Evolutionary conservation across 2,329 filamentous ascomycete species (phyloP).

Genomic region (Amylocarpus encephaloides): DNA sequence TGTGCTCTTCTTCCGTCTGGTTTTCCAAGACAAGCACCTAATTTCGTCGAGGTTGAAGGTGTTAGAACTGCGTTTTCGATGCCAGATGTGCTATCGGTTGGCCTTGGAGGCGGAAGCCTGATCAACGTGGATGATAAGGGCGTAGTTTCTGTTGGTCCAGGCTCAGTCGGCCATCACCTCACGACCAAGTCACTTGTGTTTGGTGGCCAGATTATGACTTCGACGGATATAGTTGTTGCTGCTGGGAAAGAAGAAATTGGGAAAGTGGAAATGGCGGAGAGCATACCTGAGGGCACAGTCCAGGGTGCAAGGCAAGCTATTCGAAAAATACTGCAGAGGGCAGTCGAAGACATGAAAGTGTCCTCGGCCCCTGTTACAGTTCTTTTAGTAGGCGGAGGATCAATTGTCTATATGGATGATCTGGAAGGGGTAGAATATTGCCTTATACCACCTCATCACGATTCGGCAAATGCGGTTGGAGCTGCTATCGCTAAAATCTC

Average conservation of each 20-base stretch:
- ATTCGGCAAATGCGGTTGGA: slow-evolving; percentile 52
- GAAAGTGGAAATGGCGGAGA: slow-evolving; percentile 5
- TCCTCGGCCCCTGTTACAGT: slow-evolving; percentile 44
- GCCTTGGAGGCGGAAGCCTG: slow-evolving; percentile 49
- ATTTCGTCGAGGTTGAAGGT: slow-evolving; percentile 49
- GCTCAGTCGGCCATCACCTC: slow-evolving; percentile 47
- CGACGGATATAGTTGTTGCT: slow-evolving; percentile 44
- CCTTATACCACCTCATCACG: slow-evolving; percentile 44
- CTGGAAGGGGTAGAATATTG: slow-evolving; percentile 43
- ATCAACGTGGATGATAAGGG: slow-evolving; percentile 27
- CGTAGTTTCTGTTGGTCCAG: slow-evolving; percentile 42
- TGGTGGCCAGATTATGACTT: slow-evolving; percentile 45
- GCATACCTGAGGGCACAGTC: slow-evolving; percentile 14
- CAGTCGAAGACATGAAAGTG: slow-evolving; percentile 50
- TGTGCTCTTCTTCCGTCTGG: slow-evolving; percentile 50
- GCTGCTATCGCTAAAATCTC: slow-evolving; percentile 39
- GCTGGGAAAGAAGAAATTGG: slow-evolving; percentile 22
- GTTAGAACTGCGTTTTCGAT: slow-evolving; percentile 52
- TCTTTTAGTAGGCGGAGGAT: slow-evolving; percentile 50
- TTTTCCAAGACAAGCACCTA: slow-evolving; percentile 51
- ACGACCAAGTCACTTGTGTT: slow-evolving; percentile 43
- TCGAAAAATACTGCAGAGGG: slow-evolving; percentile 41
- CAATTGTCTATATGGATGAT: slow-evolving; percentile 39
- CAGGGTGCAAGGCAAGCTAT: slow-evolving; percentile 22
- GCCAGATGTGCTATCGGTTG: slow-evolving; percentile 49